These are phyloP conservation scores for Gnetum montanum DNA, from an alignment of 75 land plant genomes.

Conservation along the genomic window DNA sequence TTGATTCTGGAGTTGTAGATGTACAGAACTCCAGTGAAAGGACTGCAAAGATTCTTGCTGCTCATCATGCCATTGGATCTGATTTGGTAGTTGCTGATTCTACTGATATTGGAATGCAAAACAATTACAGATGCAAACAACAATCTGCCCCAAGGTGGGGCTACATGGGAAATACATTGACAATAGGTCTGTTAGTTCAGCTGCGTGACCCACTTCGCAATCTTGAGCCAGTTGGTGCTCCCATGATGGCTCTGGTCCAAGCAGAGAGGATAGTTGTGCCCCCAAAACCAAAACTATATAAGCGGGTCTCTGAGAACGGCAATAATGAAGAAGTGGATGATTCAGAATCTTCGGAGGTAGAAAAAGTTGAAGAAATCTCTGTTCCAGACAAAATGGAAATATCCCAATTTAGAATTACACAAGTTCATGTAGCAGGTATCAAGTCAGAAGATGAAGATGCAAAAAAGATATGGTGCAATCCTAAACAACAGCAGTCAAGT, in stretches of 20 bases:
- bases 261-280: slow-evolving; percentile 89
- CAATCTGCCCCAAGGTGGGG: slow-evolving; percentile 54
- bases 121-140: slow-evolving; percentile 31
- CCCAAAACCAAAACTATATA: slow-evolving; percentile 65
- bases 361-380: slow-evolving; percentile 25
- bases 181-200: slow-evolving; percentile 89
- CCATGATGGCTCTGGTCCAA: slow-evolving; percentile 93
- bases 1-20: slow-evolving; percentile 72
- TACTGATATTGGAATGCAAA: slow-evolving; percentile 24
- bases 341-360: slow-evolving; percentile 8
- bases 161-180: slow-evolving; percentile 77
- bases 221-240: slow-evolving; percentile 93
- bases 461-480: slow-evolving; percentile 55
- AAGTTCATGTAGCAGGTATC: slow-evolving; percentile 79
- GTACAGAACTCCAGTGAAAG: slow-evolving; percentile 43
- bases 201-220: slow-evolving; percentile 91
- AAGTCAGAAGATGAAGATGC: slow-evolving; percentile 52
- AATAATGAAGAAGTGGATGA: slow-evolving; percentile 41
- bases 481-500: slow-evolving; percentile 70
- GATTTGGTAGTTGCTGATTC: slow-evolving; percentile 37
- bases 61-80: slow-evolving; percentile 60
- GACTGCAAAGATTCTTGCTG: slow-evolving; percentile 70
- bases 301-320: slow-evolving; percentile 36
- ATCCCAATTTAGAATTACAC: slow-evolving; percentile 78
- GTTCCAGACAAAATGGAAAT: too few species aligned